These are phyloP conservation scores for Neolentinus lepideus DNA, from an alignment of 1,284 basidiomycete genomes.

Conservation along the genomic window DNA sequence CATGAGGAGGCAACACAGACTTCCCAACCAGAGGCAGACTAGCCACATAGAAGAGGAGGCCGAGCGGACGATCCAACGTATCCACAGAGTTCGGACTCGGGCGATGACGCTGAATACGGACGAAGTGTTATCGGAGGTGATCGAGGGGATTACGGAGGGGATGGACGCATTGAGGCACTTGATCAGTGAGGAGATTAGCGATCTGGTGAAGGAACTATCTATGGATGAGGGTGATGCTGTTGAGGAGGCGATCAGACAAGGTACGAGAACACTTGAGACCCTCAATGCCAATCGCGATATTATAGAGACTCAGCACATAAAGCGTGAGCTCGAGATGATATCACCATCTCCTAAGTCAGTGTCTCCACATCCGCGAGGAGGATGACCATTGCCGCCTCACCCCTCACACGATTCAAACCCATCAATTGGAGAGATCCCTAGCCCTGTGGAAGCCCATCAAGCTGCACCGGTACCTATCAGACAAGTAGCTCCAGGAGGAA, in stretches of 20 bases:
- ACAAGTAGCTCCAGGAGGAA: too few relatives aligned
- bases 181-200: too few relatives aligned
- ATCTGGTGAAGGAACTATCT: too few relatives aligned
- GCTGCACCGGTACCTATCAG: neutral
- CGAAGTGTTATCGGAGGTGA: too few relatives aligned
- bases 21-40: neutral
- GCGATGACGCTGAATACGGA: too few relatives aligned
- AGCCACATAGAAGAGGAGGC: neutral
- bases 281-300: neutral
- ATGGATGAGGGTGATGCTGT: too few relatives aligned
- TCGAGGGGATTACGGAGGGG: too few relatives aligned
- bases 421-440: neutral
- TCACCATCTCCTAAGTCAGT: neutral
- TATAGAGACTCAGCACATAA: neutral
- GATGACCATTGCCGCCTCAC: neutral
- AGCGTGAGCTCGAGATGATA: neutral
- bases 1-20: neutral
- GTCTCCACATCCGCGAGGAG: neutral
- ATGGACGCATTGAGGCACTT: too few relatives aligned
- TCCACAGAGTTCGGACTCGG: neutral
- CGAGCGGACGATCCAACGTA: neutral
- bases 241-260: neutral
- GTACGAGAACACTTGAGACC: neutral
- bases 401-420: neutral
- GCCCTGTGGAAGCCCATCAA: neutral